A percentile compares a stretch with the other conserved stretches of the same genome.
Evolutionary conservation across 371 early-diverging fungal genomes (phyloP).

Genomic region (Nematocida homosporus): DNA sequence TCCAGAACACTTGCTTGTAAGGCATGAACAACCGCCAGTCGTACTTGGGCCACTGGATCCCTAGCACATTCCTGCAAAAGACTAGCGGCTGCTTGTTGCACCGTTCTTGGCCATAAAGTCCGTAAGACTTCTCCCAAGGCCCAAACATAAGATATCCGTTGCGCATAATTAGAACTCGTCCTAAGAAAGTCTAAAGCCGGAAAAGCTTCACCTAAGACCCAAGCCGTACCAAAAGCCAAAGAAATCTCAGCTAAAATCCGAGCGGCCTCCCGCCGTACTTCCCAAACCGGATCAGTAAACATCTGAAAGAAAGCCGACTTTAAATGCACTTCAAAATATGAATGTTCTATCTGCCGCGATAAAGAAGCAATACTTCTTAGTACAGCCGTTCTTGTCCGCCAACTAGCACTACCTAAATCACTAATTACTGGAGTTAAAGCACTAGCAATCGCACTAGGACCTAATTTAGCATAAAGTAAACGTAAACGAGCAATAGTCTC

Average conservation of each 20-base stretch:
- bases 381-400: constrained; percentile 43
- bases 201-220: constrained; percentile 19
- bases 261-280: constrained; percentile 44
- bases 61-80: constrained; percentile 5
- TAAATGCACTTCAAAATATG: constrained; percentile 37
- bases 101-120: constrained; percentile 12
- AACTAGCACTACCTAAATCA: constrained; percentile 42
- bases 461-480: constrained; percentile 34
- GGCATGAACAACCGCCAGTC: constrained; percentile 24
- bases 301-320: constrained; percentile 34
- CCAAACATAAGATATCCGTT: constrained; percentile 37
- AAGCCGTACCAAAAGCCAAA: constrained; percentile 12
- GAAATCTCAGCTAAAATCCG: constrained; percentile 25
- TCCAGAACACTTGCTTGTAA: neutral
- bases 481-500: constrained; percentile 41
- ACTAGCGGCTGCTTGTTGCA: constrained; percentile 1
- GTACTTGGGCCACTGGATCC: constrained; percentile 44
- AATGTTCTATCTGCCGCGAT: constrained; percentile 27
- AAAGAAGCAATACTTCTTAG: constrained; percentile 47
- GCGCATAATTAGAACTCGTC: constrained; percentile 16
- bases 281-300: constrained; percentile 47
- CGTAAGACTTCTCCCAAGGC: constrained; percentile 16
- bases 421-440: constrained; percentile 34
- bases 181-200: constrained; percentile 35
- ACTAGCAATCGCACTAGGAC: constrained; percentile 27